Base-by-base conservation (phyloP, 2,329 filamentous ascomycete genomes). In the Alternaria angustiovoidea region DNA sequence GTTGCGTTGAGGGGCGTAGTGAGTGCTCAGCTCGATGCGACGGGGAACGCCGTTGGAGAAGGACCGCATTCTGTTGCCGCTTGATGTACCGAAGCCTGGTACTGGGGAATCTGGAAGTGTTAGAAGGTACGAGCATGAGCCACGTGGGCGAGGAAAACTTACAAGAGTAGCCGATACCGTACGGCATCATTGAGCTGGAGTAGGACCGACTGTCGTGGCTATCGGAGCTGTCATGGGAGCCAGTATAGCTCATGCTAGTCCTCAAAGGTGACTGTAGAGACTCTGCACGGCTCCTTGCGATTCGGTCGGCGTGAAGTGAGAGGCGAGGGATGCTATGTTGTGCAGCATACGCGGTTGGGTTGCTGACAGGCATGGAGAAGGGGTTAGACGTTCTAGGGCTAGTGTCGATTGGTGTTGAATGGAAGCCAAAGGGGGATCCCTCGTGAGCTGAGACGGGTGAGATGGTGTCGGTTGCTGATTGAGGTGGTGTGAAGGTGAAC, bases 401-500 rank as follows among this genome's bases (percentile, higher is more conserved):
- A 46, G 71, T 71, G 24, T 78, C 75, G 22, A 78, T 56, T n/a
- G 70, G 70, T 20, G 71, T 67, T 22, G 76, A 72, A 51, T 73
- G 69, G 56, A 78, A 81, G 44, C 73, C 78, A 64, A 78, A 83
- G 4, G 79, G 73, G 11, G 79, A 78, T 34, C 70, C 74, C 26
- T 78, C 80, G 36, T 80, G 79, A 8, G 75, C 73, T 14, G 82
- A 82, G 4, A 77, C 78, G 0, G 82, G 81, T 5, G 82, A 83
- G 11, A 82, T 71, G 6, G 78, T 79, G 28, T 82, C 81, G n/a
- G 81, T 81, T 20, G 80, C 80, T 28, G 82, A 83, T 42, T 83
- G 82, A 7, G 82, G 81, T 46, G 86, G 84, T 53, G 85, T 85
- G 72, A 91, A 91, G 2, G 86, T 86, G 66, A 92, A 88, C 64